Base-by-base conservation (phyloP, 2,329 filamentous ascomycete genomes). In the Beauveria sp. region DNA sequence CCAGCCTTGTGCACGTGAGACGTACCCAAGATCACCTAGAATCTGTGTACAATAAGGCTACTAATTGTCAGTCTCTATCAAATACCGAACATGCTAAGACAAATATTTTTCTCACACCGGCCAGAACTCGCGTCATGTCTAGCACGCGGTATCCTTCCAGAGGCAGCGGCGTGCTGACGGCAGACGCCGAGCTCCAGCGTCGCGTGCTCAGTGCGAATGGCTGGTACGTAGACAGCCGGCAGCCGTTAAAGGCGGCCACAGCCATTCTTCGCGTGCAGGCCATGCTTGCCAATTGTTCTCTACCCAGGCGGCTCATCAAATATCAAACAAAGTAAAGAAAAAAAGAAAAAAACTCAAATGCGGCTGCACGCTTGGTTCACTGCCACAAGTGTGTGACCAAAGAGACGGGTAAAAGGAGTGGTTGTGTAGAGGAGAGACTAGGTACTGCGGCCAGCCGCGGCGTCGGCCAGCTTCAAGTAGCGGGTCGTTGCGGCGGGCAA, bases 31-130 rank as follows among this genome's bases (percentile, higher is more conserved):
- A 75, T 99, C 94, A 61, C 93, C 94, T 10, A 99, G 77, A 59
- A 99, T 97, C 73, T 99, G 94, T 43, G 94, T 97, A 69, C 92
- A 97, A 71, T 97, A 97, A 66, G 94, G 94, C 91, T 97, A 69
- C 16, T 61, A 7, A 44, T 37, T 30, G 40, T 55, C 40, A 55
- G 52, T 28, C 16, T 14, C 16, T 9, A 10, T 10, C 30, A 26
- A 47, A 24, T 14, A 20, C 3, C 41, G n/a, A 37, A 48, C 28
- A 40, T 26, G 10, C 20, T 46, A n/a, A 28, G 2, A 34, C 3
- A 9, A 57, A 34, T 10, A 50, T 46, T 34, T 5, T 41, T 40
- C 88, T 76, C 79, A 97, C 93, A 61, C 94, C 94, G 64, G 94
- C 94, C 65, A 99, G 77, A 2, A 99, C 94, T 76, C 94, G 84